Evolutionary conservation across 2,329 filamentous ascomycete species (phyloP), one percentile per base, ranked within the genome.

Genomic region (Botrytis byssoidea): DNA sequence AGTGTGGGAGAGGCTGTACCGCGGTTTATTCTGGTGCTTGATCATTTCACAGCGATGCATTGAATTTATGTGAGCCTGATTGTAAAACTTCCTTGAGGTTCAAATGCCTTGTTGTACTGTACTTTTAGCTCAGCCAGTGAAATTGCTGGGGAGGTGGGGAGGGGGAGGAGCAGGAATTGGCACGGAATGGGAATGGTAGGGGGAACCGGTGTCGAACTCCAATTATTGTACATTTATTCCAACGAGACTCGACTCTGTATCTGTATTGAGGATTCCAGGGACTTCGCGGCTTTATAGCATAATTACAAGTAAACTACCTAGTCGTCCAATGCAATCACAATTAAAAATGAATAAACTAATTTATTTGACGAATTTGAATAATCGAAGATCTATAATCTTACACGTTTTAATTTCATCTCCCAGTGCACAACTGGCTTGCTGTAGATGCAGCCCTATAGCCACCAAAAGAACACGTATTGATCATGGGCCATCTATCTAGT

Each of bases 1-100:
- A 96, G 82, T 98, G 95, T 81, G 95, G 95, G 29, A 88, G 92
- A 75, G 90, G 89, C 76, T 91, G 95, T 20, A 95, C 92, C 73
- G 93, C 91, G 25, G 91, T 97, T 6, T 98, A 96, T 83, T 97
- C 93, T 55, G 85, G 85, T 9, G 77, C 76, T 60, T 81, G 48
- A 74, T 48, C 20, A 6, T 42, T 63, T 40, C 20, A n/a, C 16
- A 18, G 60, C 5, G 35, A 40, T 63, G 25, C 3, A 9, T 63
- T n/a, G 3, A 63, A n/a, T 37, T 16, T 22, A 61, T 25, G 12
- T 40, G 59, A n/a, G 25, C 35, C 14, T 40, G 4, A 35, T 25
- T 61, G 35, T 37, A n/a, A 16, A 18, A 35, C 22, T 71, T 20
- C 25, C 40, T n/a, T 29, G 7, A 29, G 40, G 48, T 25, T 69